Conservation (phyloP, 257 asterid genomes). For the Cordia subcordata region DNA sequence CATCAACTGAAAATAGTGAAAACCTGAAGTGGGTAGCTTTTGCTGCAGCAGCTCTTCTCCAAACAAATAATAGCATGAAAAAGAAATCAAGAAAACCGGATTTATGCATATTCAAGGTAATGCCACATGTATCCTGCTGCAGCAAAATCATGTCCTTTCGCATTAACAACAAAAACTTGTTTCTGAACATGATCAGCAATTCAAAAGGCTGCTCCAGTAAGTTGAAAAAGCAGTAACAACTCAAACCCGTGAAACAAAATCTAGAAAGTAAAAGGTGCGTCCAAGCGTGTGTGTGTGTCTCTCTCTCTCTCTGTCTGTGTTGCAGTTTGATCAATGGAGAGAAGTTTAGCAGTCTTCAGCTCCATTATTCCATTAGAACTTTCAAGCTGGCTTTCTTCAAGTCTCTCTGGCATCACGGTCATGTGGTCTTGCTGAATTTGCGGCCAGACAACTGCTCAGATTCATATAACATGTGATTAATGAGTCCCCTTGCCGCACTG, state of each 20-base stretch:
- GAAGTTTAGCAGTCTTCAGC: slow-evolving; percentile 1
- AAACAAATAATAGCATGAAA: background rate
- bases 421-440: slow-evolving; percentile 53
- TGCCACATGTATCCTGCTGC: too few relatives aligned
- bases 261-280: background rate
- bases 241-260: background rate
- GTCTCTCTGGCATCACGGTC: slow-evolving; percentile 11
- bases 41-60: background rate
- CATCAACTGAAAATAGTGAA: too few relatives aligned
- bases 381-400: too few relatives aligned
- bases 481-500: slow-evolving; percentile 94
- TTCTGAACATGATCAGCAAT: background rate
- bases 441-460: slow-evolving; percentile 67
- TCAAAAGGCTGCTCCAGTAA: background rate
- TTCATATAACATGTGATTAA: slow-evolving; percentile 88
- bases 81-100: too few relatives aligned
- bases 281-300: too few relatives aligned
- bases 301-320: too few relatives aligned
- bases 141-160: background rate
- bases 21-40: background rate
- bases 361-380: background rate
- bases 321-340: too few relatives aligned
- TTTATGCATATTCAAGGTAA: too few relatives aligned
- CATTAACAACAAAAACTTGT: background rate
- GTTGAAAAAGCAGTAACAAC: background rate